phyloP scores from a whole-genome alignment of 768 basidiomycete genomes.

The Scleroderma bovista region DNA sequence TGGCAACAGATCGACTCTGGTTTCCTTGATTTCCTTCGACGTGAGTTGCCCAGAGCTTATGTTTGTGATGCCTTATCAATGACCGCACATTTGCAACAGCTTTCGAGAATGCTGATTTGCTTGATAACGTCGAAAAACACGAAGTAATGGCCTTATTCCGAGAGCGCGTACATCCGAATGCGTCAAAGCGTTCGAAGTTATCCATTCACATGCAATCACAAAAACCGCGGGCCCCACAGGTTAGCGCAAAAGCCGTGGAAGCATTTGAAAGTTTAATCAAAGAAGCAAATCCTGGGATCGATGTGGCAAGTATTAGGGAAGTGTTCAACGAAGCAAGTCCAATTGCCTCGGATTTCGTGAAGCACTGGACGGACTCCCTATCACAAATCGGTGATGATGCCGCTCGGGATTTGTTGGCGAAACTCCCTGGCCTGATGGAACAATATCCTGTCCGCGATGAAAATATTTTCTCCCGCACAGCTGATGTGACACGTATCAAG shows the following conservation, averaged over 20 bases:
- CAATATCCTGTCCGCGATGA: slow-evolving; percentile 53
- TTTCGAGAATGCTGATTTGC: slow-evolving; percentile 60
- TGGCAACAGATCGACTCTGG: slow-evolving; percentile 70
- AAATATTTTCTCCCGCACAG: slow-evolving; percentile 38
- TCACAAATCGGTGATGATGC: slow-evolving; percentile 37
- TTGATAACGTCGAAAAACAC: slow-evolving; percentile 63
- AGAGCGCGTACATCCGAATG: slow-evolving; percentile 62
- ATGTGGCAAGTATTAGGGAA: slow-evolving; percentile 47
- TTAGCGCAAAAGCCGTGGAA: slow-evolving; percentile 59
- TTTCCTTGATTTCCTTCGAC: slow-evolving; percentile 80
- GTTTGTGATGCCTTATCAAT: neutral
- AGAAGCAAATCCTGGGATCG: slow-evolving; percentile 42
- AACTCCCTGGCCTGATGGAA: slow-evolving; percentile 53
- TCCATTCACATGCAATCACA: slow-evolving; percentile 79
- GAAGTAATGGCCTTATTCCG: slow-evolving; percentile 73
- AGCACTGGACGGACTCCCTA: slow-evolving; percentile 52
- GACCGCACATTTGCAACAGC: slow-evolving; percentile 47
- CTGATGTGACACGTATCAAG: slow-evolving; percentile 55
- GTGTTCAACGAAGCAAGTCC: slow-evolving; percentile 53
- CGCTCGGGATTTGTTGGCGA: slow-evolving; percentile 41
- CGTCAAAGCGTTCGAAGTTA: slow-evolving; percentile 68
- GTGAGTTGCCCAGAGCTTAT: slow-evolving; percentile 41
- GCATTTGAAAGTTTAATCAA: slow-evolving; percentile 55
- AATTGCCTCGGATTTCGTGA: slow-evolving; percentile 50
- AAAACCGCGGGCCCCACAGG: slow-evolving; percentile 50